These are phyloP conservation scores for Goffeauzyma gilvescens DNA, from an alignment of 768 basidiomycete species.

Conservation along the genomic window DNA sequence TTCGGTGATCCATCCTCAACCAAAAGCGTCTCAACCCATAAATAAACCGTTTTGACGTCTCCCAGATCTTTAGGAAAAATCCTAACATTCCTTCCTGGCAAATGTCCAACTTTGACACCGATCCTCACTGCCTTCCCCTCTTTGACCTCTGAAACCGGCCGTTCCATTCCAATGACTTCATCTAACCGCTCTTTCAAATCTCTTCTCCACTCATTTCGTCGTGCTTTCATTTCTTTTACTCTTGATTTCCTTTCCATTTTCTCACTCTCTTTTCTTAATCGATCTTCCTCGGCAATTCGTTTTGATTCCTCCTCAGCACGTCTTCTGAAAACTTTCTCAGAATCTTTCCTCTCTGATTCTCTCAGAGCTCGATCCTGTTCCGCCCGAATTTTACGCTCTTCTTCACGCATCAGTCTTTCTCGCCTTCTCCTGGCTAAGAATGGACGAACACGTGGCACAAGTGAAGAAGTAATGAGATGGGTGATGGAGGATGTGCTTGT, in stretches of 20 bases:
- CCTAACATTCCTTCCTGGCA: slow-evolving; percentile 17
- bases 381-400: slow-evolving; percentile 47
- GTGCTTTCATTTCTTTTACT: slow-evolving; percentile 29
- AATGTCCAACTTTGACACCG: slow-evolving; percentile 35
- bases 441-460: slow-evolving; percentile 63
- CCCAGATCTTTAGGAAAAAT: slow-evolving; percentile 10
- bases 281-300: slow-evolving; percentile 10
- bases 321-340: slow-evolving; percentile 43
- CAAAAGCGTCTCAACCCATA: slow-evolving; percentile 28
- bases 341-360: slow-evolving; percentile 47
- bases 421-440: slow-evolving; percentile 49
- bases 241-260: slow-evolving; percentile 11
- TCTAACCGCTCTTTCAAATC: slow-evolving; percentile 35
- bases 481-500: slow-evolving; percentile 49
- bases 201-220: slow-evolving; percentile 45
- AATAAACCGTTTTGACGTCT: slow-evolving; percentile 16
- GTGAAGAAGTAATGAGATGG: slow-evolving; percentile 47
- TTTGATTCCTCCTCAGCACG: slow-evolving; percentile 37
- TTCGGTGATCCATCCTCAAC: too few species aligned
- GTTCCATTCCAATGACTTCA: too few species aligned
- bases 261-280: slow-evolving; percentile 13
- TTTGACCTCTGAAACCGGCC: slow-evolving; percentile 19
- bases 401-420: slow-evolving; percentile 31
- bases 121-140: slow-evolving; percentile 37
- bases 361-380: slow-evolving; percentile 57